Evolutionary conservation across 2,329 filamentous ascomycete genomes (phyloP).

Genomic region (Calonectria pauciramosa): DNA sequence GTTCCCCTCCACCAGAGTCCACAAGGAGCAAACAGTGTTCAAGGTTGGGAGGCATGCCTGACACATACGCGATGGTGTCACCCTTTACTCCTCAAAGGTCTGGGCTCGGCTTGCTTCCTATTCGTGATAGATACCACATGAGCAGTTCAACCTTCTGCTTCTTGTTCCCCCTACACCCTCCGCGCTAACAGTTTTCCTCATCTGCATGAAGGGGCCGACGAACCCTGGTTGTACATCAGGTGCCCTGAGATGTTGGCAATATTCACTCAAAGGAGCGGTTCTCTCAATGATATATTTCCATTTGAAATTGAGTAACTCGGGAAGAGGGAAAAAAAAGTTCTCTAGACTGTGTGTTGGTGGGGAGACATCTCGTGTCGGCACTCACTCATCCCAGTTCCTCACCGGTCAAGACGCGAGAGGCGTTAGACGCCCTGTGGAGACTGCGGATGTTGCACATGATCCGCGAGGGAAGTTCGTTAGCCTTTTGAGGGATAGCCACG

Average conservation of each 20-base stretch:
- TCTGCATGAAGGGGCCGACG: conserved; percentile 30
- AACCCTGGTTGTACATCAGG: conserved; percentile 34
- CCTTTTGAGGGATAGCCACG: conserved; percentile 43
- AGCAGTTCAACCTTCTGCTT: conserved; percentile 3
- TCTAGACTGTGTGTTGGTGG: conserved; percentile 37
- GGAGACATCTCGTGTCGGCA: conserved; percentile 28
- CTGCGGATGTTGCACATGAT: conserved; percentile 51
- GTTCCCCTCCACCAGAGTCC: not conserved
- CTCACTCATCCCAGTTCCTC: conserved; percentile 33
- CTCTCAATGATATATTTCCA: conserved; percentile 26
- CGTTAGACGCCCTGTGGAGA: conserved; percentile 50
- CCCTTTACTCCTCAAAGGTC: not conserved
- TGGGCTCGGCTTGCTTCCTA: not conserved
- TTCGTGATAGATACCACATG: conserved; percentile 32
- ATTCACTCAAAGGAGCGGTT: conserved; percentile 22
- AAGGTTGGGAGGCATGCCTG: conserved; percentile 1
- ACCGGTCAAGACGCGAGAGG: conserved; percentile 41
- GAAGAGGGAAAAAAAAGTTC: conserved; percentile 28
- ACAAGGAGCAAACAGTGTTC: not conserved
- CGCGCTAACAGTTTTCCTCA: conserved; percentile 20
- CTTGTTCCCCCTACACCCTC: conserved; percentile 22
- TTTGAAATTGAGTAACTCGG: conserved; percentile 39
- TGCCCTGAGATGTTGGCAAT: conserved; percentile 40
- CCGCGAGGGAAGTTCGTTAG: conserved; percentile 42
- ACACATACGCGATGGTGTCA: conserved; percentile 6